Conservation (phyloP, 805 yeast species). For the Kluyveromyces aestuarii region DNA sequence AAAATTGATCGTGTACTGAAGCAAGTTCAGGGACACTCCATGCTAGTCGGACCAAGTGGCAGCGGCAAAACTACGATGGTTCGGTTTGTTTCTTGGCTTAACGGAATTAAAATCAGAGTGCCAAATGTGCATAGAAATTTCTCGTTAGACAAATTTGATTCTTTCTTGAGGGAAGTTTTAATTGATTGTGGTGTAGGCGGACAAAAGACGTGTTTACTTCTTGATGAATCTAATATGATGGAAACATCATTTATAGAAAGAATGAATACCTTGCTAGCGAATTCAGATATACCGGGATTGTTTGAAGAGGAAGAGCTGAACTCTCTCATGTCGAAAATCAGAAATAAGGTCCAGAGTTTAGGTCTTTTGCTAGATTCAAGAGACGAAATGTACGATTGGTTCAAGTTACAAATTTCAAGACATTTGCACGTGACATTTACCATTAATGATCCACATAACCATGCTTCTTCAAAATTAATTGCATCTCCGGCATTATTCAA, state of each 20-base stretch:
- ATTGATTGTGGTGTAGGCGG: conserved; percentile 43
- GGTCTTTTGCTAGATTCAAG: conserved; percentile 58
- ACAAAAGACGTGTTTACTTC: conserved; percentile 56
- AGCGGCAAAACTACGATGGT: conserved; percentile 73
- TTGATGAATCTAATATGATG: conserved; percentile 72
- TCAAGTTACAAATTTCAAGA: conserved; percentile 51
- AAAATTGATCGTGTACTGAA: conserved; percentile 73
- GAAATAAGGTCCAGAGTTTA: conserved; percentile 45
- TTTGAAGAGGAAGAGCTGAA: conserved; percentile 66
- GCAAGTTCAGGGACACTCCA: conserved; percentile 85
- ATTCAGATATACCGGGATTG: conserved; percentile 85
- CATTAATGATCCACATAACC: conserved; percentile 42
- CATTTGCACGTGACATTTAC: conserved; percentile 82
- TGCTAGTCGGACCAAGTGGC: conserved; percentile 73
- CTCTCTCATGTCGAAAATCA: conserved; percentile 43
- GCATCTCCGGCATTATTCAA: conserved; percentile 86
- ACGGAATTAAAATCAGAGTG: conserved; percentile 57
- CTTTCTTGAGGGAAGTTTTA: conserved; percentile 46
- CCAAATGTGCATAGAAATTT: conserved; percentile 49
- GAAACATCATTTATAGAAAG: conserved; percentile 79
- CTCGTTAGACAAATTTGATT: conserved; percentile 56
- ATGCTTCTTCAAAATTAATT: conserved; percentile 36
- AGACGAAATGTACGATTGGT: conserved; percentile 70
- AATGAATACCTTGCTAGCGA: conserved; percentile 89
- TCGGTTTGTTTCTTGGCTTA: conserved; percentile 86